Evolutionary conservation across 2,329 filamentous ascomycete genomes (phyloP), one percentile per base, ranked within the genome.

Genomic region (Thelonectria olida): DNA sequence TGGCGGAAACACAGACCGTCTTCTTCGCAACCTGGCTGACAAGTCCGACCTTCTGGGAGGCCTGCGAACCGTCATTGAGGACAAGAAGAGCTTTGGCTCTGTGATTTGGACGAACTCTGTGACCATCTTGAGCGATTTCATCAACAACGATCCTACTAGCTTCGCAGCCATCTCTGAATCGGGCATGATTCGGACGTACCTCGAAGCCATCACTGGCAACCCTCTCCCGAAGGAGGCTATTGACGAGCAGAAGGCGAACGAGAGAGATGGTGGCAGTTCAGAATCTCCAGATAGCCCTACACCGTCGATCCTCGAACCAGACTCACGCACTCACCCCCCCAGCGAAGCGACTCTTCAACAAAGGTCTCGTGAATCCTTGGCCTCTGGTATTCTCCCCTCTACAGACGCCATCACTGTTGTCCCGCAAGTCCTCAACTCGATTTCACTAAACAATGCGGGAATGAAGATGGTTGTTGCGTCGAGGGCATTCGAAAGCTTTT

Each of bases 61-160:
- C 58, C 84, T 99, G 51, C 89, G 92, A 54, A 85, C 89, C 36
- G 92, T 99, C 45, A 91, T 97, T 65, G 88, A 90, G 65, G 91
- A 97, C 70, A 90, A 92, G 36, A 83, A 83, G 53, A 83, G 89
- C 36, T 99, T 94, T 74, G 96, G 96, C 12, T 96, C 95, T 2
- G 90, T 96, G 61, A 93, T 98, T 5, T 99, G 96, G 96, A 97
- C 93, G 49, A 94, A 94, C 74, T 91, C 93, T 7, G 92, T 97
- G 63, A 94, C 90, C 55, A 95, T 97, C 58, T 82, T 99, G 51
- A 96, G 92, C 73, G 95, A 93, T 70, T 99, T 99, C 77, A 97
- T 99, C 71, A 96, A 99, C 78, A 97, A 98, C 73, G 96, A 99
- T 72, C 96, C 96, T 0, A 99, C 96, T 1, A 99, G 96, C 76